These are phyloP conservation scores for Dryadomyces quercivorus DNA, from an alignment of 2,329 filamentous ascomycete genomes.

Conservation along the genomic window DNA sequence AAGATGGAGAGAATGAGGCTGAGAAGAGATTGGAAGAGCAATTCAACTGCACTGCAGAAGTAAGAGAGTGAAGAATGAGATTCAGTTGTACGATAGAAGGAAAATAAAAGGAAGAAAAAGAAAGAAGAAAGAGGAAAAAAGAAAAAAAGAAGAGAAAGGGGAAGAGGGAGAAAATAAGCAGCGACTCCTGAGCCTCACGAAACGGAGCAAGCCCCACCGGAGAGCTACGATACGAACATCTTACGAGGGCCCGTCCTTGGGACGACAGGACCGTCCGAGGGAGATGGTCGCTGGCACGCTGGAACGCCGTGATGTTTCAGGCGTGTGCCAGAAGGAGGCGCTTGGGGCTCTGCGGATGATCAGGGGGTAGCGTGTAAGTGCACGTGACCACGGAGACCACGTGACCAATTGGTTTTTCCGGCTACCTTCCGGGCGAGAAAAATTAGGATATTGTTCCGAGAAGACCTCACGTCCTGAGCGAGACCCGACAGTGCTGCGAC, in stretches of 20 bases:
- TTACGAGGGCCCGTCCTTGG: too few relatives aligned
- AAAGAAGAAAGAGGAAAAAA: background rate
- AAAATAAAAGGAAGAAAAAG: background rate
- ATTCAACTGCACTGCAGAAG: constrained; percentile 1
- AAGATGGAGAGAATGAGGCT: background rate
- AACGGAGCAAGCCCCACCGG: constrained; percentile 1
- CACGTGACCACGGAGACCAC: background rate
- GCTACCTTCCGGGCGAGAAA: background rate
- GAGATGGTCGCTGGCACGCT: constrained; percentile 5
- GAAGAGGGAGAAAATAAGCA: constrained; percentile 1
- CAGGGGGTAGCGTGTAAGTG: background rate
- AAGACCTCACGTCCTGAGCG: background rate
- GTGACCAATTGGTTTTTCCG: constrained; percentile 2
- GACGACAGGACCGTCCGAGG: too few relatives aligned
- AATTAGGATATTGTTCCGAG: constrained; percentile 7
- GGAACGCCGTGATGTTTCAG: constrained; percentile 28
- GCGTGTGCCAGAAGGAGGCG: constrained; percentile 24
- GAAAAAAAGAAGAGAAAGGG: background rate
- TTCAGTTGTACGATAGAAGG: too few relatives aligned
- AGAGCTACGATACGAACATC: background rate
- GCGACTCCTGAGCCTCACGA: constrained; percentile 7
- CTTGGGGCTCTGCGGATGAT: background rate
- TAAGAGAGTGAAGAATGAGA: background rate
- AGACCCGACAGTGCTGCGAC: background rate
- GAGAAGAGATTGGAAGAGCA: background rate